Evolutionary conservation across 805 yeast species (phyloP).

Genomic region (Kluyveromyces siamensis): DNA sequence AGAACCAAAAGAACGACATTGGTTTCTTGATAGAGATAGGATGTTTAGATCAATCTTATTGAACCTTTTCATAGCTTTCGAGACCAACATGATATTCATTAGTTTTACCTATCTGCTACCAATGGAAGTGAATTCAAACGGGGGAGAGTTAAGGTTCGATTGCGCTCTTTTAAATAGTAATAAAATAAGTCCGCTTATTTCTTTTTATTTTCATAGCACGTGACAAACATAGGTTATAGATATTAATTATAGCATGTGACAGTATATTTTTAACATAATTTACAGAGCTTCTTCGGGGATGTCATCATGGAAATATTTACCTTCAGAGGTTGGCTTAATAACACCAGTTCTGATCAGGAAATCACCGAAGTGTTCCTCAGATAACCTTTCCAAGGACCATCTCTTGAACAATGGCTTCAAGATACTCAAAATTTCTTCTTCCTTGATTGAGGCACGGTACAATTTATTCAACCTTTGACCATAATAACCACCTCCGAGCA

Average conservation of each 20-base stretch:
- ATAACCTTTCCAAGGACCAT: constrained; percentile 87
- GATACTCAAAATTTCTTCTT: constrained; percentile 71
- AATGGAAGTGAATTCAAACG: neutral
- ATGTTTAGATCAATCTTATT: neutral
- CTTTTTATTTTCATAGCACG: neutral
- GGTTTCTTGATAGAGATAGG: neutral
- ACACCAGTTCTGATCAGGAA: constrained; percentile 81
- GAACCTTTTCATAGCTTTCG: neutral
- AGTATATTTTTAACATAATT: neutral
- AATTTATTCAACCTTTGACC: constrained; percentile 90
- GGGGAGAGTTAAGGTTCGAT: too few relatives aligned
- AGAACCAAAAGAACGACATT: neutral
- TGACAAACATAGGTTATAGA: neutral
- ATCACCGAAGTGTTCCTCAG: constrained; percentile 94
- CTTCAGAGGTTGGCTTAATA: constrained; percentile 81
- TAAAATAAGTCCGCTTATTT: neutral
- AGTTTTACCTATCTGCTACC: neutral
- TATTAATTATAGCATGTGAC: too few relatives aligned
- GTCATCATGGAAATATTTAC: constrained; percentile 91
- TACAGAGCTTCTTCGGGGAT: constrained; percentile 64
- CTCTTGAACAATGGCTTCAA: constrained; percentile 83
- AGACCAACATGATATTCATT: neutral
- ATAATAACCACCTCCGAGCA: constrained; percentile 93
- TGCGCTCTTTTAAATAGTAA: too few relatives aligned
- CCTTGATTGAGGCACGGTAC: constrained; percentile 79